Evolutionary conservation across 2,329 filamentous ascomycete species (phyloP), one percentile per base, ranked within the genome.

Genomic region (Beauveria brongniartii): DNA sequence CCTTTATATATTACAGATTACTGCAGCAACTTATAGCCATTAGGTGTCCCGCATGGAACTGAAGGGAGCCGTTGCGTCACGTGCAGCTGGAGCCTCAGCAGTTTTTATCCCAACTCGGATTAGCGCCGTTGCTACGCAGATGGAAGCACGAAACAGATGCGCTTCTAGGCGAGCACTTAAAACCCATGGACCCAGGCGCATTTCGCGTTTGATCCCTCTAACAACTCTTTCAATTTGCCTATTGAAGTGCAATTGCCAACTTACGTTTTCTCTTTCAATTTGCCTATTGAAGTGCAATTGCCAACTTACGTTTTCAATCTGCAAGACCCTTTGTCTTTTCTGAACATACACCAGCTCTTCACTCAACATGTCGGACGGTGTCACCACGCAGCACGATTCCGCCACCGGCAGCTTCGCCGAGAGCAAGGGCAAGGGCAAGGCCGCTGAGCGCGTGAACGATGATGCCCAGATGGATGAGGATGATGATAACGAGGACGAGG

Each of bases 361-460:
- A 68, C 62, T 61, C 61, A 68, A 59, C 67, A 81, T 84, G 80
- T 74, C 80, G 69, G 75, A 79, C 66, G 82, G 80, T 75, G 75
- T 75, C 65, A 70, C 76, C 66, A 79, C 78, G 71, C 75, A 80
- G 61, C 70, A 78, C 68, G 74, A 78, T 68, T 69, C 76, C 70
- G 70, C 79, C 68, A 70, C 71, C 63, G 64, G 68, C 57, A 68
- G 71, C 68, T 70, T 73, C 64, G 72, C 82, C 64, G 80, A 85
- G 69, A 77, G 80, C 74, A 96, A 96, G 82, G 91, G 90, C 76
- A 96, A 96, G 82, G 91, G 91, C 79, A 96, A 96, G 81, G 82
- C 84, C 55, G 75, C 77, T 66, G 76, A 82, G 64, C 72, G 75
- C 56, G 74, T 75, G 59, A 74, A 74, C 59, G 75, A 85, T 66